Evolutionary conservation across 306 rosid species (phyloP).

Genomic region (Quercus variabilis): DNA sequence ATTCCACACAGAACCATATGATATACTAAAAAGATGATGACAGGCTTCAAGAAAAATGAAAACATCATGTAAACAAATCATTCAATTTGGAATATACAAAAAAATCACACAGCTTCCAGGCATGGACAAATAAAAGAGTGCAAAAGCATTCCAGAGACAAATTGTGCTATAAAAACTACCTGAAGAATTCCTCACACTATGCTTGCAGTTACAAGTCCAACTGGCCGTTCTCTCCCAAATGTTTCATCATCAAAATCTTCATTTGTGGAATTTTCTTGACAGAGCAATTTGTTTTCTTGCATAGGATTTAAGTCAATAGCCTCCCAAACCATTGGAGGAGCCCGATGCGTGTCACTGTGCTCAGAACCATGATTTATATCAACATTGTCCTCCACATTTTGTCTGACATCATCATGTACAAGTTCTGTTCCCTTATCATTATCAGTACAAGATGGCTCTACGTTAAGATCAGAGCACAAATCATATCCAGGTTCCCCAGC

Average conservation of each 20-base stretch:
- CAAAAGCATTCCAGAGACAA: slow-evolving; percentile 15
- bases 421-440: slow-evolving; percentile 68
- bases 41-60: slow-evolving; percentile 5
- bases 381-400: slow-evolving; percentile 45
- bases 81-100: background rate
- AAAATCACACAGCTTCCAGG: background rate
- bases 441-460: slow-evolving; percentile 59
- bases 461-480: slow-evolving; percentile 84
- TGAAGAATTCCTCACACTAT: slow-evolving; percentile 52
- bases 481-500: slow-evolving; percentile 68
- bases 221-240: slow-evolving; percentile 72
- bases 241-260: slow-evolving; percentile 89
- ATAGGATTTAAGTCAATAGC: slow-evolving; percentile 52
- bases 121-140: background rate
- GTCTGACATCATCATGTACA: slow-evolving; percentile 43
- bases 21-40: background rate
- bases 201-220: slow-evolving; percentile 65
- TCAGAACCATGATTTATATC: slow-evolving; percentile 53
- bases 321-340: slow-evolving; percentile 58
- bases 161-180: slow-evolving; percentile 47
- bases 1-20: background rate
- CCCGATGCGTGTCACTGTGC: slow-evolving; percentile 49
- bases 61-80: background rate
- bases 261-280: slow-evolving; percentile 92
- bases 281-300: slow-evolving; percentile 52